Percentiles rank a stretch among this genome's conserved stretches.
Evolutionary conservation across 306 rosid genomes (phyloP).

Genomic region (Ormosia emarginata): DNA sequence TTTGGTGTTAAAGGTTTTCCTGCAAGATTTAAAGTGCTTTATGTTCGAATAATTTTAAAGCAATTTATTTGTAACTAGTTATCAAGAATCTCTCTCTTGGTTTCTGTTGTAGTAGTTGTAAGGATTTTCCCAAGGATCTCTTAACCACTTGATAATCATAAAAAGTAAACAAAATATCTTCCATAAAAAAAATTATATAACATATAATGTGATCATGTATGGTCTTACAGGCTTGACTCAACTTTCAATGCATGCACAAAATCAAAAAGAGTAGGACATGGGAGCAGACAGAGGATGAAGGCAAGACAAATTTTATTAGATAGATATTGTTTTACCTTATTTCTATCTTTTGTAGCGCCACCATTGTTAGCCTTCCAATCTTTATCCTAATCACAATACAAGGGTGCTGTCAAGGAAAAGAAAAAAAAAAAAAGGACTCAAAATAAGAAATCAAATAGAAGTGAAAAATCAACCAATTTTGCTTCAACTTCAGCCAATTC

Average conservation of each 20-base stretch:
- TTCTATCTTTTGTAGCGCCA: conserved; percentile 46
- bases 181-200: neutral
- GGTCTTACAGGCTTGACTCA: neutral
- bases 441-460: neutral
- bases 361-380: conserved; percentile 53
- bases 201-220: neutral
- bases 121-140: conserved; percentile 2
- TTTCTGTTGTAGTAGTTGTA: neutral
- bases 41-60: neutral
- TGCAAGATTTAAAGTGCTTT: neutral
- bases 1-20: neutral
- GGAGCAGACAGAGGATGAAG: conserved; percentile 9
- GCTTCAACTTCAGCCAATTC: conserved; percentile 97
- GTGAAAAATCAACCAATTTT: conserved; percentile 53
- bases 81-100: neutral
- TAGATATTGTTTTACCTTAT: conserved; percentile 48
- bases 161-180: neutral
- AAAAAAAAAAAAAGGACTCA: neutral
- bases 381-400: conserved; percentile 46
- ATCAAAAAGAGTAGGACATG: neutral
- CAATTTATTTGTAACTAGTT: neutral
- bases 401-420: conserved; percentile 17
- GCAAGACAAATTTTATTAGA: neutral
- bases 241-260: neutral
- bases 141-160: neutral